Conservation (phyloP, 2,329 filamentous ascomycete genomes). For the Fusarium liriodendri region DNA sequence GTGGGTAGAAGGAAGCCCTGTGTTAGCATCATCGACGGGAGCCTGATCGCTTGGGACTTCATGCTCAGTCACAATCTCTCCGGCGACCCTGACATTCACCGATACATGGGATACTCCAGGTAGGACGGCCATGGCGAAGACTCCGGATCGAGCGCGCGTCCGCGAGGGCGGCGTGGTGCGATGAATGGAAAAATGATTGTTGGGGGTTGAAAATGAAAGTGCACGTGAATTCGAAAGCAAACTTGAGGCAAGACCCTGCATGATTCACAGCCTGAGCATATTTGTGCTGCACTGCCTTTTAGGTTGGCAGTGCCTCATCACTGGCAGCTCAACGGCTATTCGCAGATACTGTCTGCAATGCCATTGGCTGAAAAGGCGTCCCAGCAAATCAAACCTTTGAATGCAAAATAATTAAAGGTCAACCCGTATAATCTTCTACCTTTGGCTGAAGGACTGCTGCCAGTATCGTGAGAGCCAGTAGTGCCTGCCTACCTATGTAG, state of each 20-base stretch:
- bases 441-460: not conserved
- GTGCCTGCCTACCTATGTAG: not conserved
- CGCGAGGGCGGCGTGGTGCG: not conserved
- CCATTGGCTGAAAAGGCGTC: not conserved
- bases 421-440: not conserved
- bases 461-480: not conserved
- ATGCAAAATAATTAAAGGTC: not conserved
- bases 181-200: not conserved
- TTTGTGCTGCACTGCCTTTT: not conserved
- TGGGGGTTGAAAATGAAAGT: not conserved
- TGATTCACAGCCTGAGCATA: not conserved
- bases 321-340: not conserved
- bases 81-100: not conserved
- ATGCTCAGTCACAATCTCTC: constrained; percentile 38
- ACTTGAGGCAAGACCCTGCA: not conserved
- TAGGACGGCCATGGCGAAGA: not conserved
- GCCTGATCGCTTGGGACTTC: not conserved
- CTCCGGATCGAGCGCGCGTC: not conserved
- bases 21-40: accelerated
- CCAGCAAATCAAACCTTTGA: not conserved
- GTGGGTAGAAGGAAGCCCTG: not conserved
- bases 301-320: not conserved
- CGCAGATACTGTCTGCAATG: not conserved
- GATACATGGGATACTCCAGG: not conserved
- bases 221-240: not conserved